Base-by-base conservation (phyloP, 345 rosid genomes). In the Populus alba region DNA sequence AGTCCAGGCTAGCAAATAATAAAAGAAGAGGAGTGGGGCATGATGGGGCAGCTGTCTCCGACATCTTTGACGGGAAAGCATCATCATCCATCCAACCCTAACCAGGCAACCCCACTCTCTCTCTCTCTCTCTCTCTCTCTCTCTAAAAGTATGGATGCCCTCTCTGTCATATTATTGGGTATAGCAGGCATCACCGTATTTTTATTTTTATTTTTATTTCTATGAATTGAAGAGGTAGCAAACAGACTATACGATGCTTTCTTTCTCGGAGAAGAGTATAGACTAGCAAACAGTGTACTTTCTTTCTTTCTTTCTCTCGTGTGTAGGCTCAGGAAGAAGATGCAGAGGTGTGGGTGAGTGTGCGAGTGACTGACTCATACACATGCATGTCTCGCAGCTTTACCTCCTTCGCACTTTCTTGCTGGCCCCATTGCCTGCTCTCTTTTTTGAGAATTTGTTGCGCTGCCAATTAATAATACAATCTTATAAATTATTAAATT, bases 11-110 rank as follows among this genome's bases (percentile, higher is more conserved):
- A 17, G 43, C 53, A 74, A 43, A 16, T 61, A 41, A 74, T 47
- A 49, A 15, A 53, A 72, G 66, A 55, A n/a, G 39, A 51, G 22
- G 13, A 47, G 59, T 75, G 78, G 75, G 61, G 75, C 80, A 75
- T 31, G 68, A n/a, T 37, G 53, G 29, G 63, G 68, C 76, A 82
- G 87, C 85, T 85, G 87, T 85, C 76, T 78, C 83, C 83, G 75
- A 78, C 82, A 77, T 67, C 39, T 82, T 77, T 75, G 85, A 85
- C 87, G 74, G 33, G 29, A 43, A 43, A 43, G 47, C 47, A 43
- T 12, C 47, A 13, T 12, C 47, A 43, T 43, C 47, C 47, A 43
- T 43, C 47, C 47, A 43, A 33, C 37, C 37, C 37, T 33, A 33
- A 33, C 37, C 37, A 43, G 45, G 15, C 53, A 80, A 80, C 75